Evolutionary conservation across 106 monocot genomes (phyloP).

Genomic region (Allium cepa): DNA sequence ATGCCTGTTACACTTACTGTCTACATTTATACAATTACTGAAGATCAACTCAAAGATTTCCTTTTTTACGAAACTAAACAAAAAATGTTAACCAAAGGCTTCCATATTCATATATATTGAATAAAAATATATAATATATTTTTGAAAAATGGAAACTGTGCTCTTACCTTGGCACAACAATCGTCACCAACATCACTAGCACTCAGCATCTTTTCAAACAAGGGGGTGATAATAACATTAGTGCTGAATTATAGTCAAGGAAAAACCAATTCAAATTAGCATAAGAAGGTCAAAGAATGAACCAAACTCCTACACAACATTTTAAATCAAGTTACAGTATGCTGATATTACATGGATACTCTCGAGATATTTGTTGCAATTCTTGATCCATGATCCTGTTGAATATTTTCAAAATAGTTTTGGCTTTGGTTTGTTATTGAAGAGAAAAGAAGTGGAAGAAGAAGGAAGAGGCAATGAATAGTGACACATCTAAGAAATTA

Average conservation of each 20-base stretch:
- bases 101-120: too few relatives aligned
- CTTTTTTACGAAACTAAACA: too few relatives aligned
- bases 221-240: conserved; percentile 71
- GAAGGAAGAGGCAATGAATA: too few relatives aligned
- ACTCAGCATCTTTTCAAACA: conserved; percentile 94
- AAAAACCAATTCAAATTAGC: conserved; percentile 14
- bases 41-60: too few relatives aligned
- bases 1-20: too few relatives aligned
- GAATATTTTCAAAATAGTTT: too few relatives aligned
- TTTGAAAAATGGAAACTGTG: neutral
- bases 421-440: too few relatives aligned
- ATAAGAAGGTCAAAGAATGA: neutral
- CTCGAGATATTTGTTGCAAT: conserved; percentile 71
- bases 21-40: too few relatives aligned
- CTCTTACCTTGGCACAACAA: conserved; percentile 84
- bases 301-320: neutral
- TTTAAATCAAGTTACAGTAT: neutral
- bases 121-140: neutral
- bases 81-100: too few relatives aligned
- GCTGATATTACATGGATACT: conserved; percentile 48
- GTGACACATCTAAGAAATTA: too few relatives aligned
- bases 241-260: conserved; percentile 53
- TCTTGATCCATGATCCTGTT: conserved; percentile 70
- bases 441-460: too few relatives aligned
- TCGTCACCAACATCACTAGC: conserved; percentile 95